Evolutionary conservation across 192 early-diverging fungal species (phyloP).

Genomic region (Blastocladiella britannica): DNA sequence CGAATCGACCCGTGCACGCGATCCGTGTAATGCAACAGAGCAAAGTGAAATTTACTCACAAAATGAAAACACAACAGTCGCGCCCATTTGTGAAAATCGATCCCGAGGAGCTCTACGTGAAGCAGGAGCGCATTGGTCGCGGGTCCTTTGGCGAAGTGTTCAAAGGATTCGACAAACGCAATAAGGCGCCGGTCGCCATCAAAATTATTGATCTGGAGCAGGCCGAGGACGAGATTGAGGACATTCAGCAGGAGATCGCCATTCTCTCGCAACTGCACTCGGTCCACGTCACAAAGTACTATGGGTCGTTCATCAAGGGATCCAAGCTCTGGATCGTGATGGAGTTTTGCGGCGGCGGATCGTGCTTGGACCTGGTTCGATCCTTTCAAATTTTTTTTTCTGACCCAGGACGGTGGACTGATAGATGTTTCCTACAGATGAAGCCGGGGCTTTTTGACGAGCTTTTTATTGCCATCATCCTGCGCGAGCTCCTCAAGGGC

Average conservation of each 20-base stretch:
- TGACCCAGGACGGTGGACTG: background rate
- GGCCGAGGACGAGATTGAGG: constrained; percentile 95
- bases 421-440: constrained; percentile 51
- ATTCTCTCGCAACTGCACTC: constrained; percentile 87
- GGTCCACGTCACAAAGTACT: constrained; percentile 33
- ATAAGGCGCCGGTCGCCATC: constrained; percentile 65
- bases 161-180: constrained; percentile 45
- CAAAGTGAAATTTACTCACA: too few species aligned
- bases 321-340: constrained; percentile 94
- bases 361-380: constrained; percentile 71
- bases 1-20: too few species aligned
- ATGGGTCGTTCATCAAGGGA: constrained; percentile 73
- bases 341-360: constrained; percentile 91
- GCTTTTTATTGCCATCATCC: constrained; percentile 75
- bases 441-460: constrained; percentile 66
- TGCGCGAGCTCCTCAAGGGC: constrained; percentile 68
- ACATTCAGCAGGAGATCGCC: constrained; percentile 93
- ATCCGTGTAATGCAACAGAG: too few species aligned
- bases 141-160: constrained; percentile 69
- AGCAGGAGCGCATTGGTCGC: constrained; percentile 41
- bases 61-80: too few species aligned
- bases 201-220: constrained; percentile 94
- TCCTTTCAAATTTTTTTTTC: too few species aligned
- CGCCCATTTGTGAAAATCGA: constrained; percentile 9
- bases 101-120: constrained; percentile 41